phyloP scores from a whole-genome alignment of 805 yeast species.

The Ogataea kodamae region DNA sequence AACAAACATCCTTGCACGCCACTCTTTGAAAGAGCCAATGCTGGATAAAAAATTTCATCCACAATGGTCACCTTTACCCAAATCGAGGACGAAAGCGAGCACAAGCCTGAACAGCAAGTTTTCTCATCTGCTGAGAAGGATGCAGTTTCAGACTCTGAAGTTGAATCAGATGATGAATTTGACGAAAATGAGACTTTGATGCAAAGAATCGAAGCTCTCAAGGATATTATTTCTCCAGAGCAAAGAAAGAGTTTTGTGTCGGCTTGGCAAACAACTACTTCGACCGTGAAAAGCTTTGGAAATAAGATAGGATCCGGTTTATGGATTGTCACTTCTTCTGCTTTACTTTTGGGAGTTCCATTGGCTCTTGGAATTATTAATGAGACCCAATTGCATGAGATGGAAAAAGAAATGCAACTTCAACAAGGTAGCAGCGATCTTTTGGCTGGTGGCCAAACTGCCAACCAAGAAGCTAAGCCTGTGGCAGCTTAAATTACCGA shows the following conservation, averaged over 20 bases:
- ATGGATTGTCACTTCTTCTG: constrained; percentile 84
- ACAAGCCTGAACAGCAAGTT: constrained; percentile 27
- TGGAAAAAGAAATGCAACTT: constrained; percentile 86
- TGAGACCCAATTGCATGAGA: constrained; percentile 90
- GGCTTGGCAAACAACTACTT: constrained; percentile 31
- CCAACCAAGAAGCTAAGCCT: no score
- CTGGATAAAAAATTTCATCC: constrained; percentile 8
- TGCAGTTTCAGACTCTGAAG: constrained; percentile 43
- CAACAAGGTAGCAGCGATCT: constrained; percentile 70
- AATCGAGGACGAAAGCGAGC: constrained; percentile 52
- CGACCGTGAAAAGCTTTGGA: constrained; percentile 45
- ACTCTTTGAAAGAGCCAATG: not conserved
- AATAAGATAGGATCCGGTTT: constrained; percentile 68
- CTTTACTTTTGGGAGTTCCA: constrained; percentile 88
- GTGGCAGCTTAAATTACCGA: no score
- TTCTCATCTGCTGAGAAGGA: constrained; percentile 31
- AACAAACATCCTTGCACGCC: constrained; percentile 6
- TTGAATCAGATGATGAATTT: constrained; percentile 67
- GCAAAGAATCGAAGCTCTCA: constrained; percentile 88
- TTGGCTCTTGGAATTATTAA: constrained; percentile 82
- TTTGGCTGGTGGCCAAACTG: constrained; percentile 71
- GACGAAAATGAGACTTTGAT: constrained; percentile 79
- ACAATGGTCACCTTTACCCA: constrained; percentile 75
- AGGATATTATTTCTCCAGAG: constrained; percentile 86
- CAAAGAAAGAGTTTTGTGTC: constrained; percentile 54